Evolutionary conservation across 2,329 filamentous ascomycete genomes (phyloP).

Genomic region (Leptodontidium sp.): DNA sequence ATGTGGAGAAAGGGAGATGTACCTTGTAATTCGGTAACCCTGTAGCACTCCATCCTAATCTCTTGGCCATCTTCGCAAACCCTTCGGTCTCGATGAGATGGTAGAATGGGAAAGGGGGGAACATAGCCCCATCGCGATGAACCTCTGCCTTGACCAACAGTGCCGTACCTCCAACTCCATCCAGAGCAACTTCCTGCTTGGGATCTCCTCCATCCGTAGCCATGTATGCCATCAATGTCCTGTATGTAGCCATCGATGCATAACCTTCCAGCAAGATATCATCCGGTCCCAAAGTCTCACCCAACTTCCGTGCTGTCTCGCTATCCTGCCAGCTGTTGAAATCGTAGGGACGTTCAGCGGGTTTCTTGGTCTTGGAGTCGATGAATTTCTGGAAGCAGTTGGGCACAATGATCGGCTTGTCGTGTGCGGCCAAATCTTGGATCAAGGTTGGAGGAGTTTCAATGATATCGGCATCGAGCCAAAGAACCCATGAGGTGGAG

Average conservation of each 20-base stretch:
- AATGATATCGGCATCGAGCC: constrained; percentile 92
- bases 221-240: constrained; percentile 90
- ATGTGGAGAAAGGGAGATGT: constrained; percentile 44
- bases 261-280: constrained; percentile 96
- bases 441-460: constrained; percentile 87
- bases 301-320: constrained; percentile 77
- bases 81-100: constrained; percentile 98
- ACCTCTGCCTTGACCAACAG: constrained; percentile 96
- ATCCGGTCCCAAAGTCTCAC: constrained; percentile 82
- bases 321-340: constrained; percentile 99
- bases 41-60: constrained; percentile 83
- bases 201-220: constrained; percentile 63
- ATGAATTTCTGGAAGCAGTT: constrained; percentile 94
- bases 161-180: constrained; percentile 93
- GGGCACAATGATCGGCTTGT: constrained; percentile 91
- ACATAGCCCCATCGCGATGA: constrained; percentile 97
- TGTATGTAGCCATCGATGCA: constrained; percentile 89
- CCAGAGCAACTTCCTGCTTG: constrained; percentile 74
- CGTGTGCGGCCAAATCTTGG: constrained; percentile 86
- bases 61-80: constrained; percentile 94
- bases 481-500: constrained; percentile 92
- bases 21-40: constrained; percentile 99
- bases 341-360: constrained; percentile 87
- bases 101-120: constrained; percentile 95
- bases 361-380: constrained; percentile 72